Base-by-base conservation (phyloP, 768 basidiomycete genomes). In the Phaeotremella fagi region DNA sequence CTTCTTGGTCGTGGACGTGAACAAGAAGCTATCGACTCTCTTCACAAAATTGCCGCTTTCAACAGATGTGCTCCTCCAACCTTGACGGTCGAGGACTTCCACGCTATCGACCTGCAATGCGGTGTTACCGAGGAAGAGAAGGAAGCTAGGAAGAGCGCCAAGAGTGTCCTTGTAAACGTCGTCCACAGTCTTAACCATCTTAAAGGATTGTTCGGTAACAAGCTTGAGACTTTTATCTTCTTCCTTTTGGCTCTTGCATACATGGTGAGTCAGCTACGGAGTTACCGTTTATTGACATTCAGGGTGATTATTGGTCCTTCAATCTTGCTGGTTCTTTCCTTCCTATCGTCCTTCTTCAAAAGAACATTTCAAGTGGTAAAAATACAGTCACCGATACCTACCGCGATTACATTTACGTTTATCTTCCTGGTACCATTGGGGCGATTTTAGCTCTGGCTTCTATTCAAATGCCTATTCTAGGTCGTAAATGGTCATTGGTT, bases 1-100 rank as follows among this genome's bases (percentile, higher is more conserved):
- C 77, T 83, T 20, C 73, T 83, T 22, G 78, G 78, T 3, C 79
- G 80, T 60, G 82, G 82, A 23, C 78, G 79, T 35, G 82, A 85
- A 59, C 75, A 76, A 44, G 81, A 83, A 38, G 82, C 82, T 6
- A 75, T 84, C 44, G 71, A 75, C 4, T 75, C 77, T 18, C 46
- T 78, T 16, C 64, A 75, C 57, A 52, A 52, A 20, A 75, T 78
- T 50, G 77, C 76, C 12, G 53, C 51, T 26, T 77, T 74, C 73
- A 78, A 78, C 66, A 59, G 59, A 35, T 59, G 63, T 4, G 57
- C 70, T 1, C 50, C 60, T 2, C 75, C 76, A 2, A 53, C 52
- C 2, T 63, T 75, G 27, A 74, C 73, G 7, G 49, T 75, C 29
- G 67, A 71, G 2, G 68, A 76, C 52, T 75, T 78, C 63, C 57